A percentile compares a stretch with the other conserved stretches of the same genome.
Evolutionary conservation across 495 filamentous ascomycete genomes (phyloP).

Genomic region (Bacidia gigantensis): DNA sequence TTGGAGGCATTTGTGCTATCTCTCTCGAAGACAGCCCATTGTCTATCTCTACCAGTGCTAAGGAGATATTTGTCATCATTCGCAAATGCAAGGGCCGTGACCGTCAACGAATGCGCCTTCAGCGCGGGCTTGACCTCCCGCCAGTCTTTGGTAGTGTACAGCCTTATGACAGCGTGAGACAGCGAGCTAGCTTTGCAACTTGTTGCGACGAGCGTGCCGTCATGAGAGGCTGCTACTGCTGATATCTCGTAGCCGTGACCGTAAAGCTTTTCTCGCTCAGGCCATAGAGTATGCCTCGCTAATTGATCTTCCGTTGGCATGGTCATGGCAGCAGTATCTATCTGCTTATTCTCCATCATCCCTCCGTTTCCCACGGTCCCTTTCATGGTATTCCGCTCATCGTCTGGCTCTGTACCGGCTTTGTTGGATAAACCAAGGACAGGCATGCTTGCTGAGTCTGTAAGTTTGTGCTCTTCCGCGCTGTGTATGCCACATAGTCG

Average conservation of each 20-base stretch:
- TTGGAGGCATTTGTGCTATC: conserved; percentile 22
- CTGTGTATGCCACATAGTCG: conserved; percentile 48
- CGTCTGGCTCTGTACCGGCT: too few relatives aligned
- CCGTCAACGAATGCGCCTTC: conserved; percentile 68
- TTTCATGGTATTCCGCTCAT: conserved; percentile 18
- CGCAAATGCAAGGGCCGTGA: conserved; percentile 67
- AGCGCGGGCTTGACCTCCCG: conserved; percentile 75
- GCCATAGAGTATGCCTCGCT: conserved; percentile 84
- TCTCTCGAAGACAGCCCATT: conserved; percentile 69
- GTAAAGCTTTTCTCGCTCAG: conserved; percentile 92
- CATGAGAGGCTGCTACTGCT: conserved; percentile 65
- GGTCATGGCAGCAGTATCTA: conserved; percentile 20
- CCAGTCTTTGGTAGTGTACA: conserved; percentile 80
- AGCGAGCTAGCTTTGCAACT: conserved; percentile 84
- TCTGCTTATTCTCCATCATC: neutral
- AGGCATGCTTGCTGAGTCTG: conserved; percentile 84
- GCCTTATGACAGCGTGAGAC: conserved; percentile 84
- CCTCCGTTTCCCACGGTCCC: neutral
- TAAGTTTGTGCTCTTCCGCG: conserved; percentile 36
- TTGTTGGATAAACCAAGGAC: conserved; percentile 96
- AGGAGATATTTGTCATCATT: conserved; percentile 57
- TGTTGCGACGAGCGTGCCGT: conserved; percentile 67
- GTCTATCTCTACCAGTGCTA: conserved; percentile 81
- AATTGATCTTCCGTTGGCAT: conserved; percentile 63
- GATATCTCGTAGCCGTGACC: conserved; percentile 98